These are phyloP conservation scores for Schwanniomyces vanrijiae DNA, from an alignment of 805 yeast species.

Conservation along the genomic window DNA sequence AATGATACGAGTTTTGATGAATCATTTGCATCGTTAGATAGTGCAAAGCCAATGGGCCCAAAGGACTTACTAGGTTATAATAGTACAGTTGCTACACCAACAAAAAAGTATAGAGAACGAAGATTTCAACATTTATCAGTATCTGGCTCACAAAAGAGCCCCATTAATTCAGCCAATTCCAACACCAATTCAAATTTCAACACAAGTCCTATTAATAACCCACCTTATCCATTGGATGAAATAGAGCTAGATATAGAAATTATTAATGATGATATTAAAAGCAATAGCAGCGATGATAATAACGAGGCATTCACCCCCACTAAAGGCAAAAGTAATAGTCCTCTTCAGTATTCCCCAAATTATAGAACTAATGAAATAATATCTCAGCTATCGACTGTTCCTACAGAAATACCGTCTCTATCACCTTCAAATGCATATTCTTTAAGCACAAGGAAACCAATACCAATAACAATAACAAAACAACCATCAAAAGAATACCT, in stretches of 20 bases:
- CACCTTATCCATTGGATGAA: conserved; percentile 6
- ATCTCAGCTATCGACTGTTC: conserved; percentile 6
- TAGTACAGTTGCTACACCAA: conserved; percentile 2
- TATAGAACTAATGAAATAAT: conserved; percentile 4
- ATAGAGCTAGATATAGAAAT: conserved; percentile 2
- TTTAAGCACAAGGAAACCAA: not conserved
- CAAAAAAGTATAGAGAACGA: conserved; percentile 1
- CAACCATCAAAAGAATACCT: not conserved
- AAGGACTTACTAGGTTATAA: conserved; percentile 37
- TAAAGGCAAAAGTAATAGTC: not conserved
- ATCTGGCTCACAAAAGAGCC: not conserved
- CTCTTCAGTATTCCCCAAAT: conserved; percentile 1
- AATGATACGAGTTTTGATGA: conserved; percentile 17
- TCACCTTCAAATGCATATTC: not conserved
- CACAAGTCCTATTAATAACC: not conserved
- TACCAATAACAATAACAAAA: not conserved
- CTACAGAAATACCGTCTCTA: conserved; percentile 13
- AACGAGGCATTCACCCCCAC: not conserved
- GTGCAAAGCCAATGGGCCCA: conserved; percentile 43
- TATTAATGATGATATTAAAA: not conserved
- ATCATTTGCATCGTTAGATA: conserved; percentile 24
- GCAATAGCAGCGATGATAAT: not conserved
- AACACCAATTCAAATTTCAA: not conserved
- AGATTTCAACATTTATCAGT: conserved; percentile 12
- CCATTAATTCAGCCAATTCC: not conserved